Evolutionary conservation across 1,284 basidiomycete species (phyloP), one percentile per base, ranked within the genome.

Genomic region (Neonothopanus nambi): DNA sequence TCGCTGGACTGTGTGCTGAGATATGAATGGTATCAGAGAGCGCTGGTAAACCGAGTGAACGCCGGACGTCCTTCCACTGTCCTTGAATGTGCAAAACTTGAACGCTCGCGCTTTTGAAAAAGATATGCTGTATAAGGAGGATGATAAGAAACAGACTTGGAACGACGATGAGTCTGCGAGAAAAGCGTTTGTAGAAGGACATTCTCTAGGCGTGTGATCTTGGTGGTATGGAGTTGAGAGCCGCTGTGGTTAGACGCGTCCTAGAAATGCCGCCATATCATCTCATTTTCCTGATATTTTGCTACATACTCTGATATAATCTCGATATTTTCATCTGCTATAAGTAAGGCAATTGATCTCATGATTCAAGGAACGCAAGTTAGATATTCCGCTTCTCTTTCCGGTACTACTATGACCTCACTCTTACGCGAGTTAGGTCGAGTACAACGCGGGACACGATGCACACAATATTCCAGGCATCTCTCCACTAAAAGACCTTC

Each of bases 61-160:
- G 53, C 44, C 49, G 48, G 12, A 58, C 30, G 13, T 43, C 38
- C 35, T 58, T 58, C 53, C 57, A 58, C 38, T 54, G 52, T 17
- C 57, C 57, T 26, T 49, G 38, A 15, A 58, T 52, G 20, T n/a
- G 45, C 18, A 45, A n/a, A 17, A 24, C 30, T 48, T 39, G 52
- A 18, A 42, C 33, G 37, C 15, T 54, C 3, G 26, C 7, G 33
- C 21, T 12, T 7, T 42, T 43, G 39, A 54, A 47, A 18, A 52
- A 54, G 39, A 54, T 20, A 23, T 48, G 52, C 13, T 54, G 52
- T 18, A 54, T 43, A 18, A 41, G 47, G 18, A 54, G 38, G 3
- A 54, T 54, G 33, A 48, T 26, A n/a, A 54, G 39, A 42, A 54
- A 54, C 4, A 48, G 41, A 17, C 52, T 42, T 48, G 52, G 52